Evolutionary conservation across 139 green algal species (phyloP).

Genomic region (Chlamydomonas schloesseri): DNA sequence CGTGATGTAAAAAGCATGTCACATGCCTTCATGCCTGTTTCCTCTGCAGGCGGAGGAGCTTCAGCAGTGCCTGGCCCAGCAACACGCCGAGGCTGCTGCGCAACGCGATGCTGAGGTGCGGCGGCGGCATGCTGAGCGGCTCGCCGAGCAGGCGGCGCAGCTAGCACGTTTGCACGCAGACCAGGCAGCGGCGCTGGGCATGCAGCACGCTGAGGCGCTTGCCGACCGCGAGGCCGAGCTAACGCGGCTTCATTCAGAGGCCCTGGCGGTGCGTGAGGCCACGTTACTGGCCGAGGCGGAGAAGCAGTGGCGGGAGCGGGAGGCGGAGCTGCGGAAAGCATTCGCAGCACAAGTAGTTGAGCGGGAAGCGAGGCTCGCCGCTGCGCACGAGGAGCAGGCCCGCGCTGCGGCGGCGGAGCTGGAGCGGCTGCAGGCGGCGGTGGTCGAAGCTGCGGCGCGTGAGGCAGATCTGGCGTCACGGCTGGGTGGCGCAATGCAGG

Average conservation of each 20-base stretch:
- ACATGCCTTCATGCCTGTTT: too few species aligned
- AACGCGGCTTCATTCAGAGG: not conserved
- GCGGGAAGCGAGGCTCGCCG: not conserved
- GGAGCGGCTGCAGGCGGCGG: not conserved
- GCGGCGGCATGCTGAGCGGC: conserved; percentile 10
- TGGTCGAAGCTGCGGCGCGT: too few species aligned
- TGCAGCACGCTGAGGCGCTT: not conserved
- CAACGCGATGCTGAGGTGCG: conserved; percentile 10
- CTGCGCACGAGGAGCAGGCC: not conserved
- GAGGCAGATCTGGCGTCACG: not conserved
- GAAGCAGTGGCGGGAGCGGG: not conserved
- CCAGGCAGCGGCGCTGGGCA: not conserved
- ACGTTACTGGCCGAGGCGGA: not conserved
- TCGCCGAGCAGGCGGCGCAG: conserved; percentile 33
- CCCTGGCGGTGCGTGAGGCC: conserved; percentile 19
- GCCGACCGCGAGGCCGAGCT: conserved; percentile 7
- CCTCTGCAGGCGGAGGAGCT: not conserved
- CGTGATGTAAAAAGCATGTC: too few species aligned
- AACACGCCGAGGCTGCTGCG: not conserved
- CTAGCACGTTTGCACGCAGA: conserved; percentile 34
- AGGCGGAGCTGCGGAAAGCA: not conserved
- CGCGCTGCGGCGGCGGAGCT: not conserved
- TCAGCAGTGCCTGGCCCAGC: not conserved
- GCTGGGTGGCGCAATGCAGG: not conserved
- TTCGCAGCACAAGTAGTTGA: not conserved